phyloP scores from a whole-genome alignment of 2,329 filamentous ascomycete genomes.

The Colletotrichum musae region DNA sequence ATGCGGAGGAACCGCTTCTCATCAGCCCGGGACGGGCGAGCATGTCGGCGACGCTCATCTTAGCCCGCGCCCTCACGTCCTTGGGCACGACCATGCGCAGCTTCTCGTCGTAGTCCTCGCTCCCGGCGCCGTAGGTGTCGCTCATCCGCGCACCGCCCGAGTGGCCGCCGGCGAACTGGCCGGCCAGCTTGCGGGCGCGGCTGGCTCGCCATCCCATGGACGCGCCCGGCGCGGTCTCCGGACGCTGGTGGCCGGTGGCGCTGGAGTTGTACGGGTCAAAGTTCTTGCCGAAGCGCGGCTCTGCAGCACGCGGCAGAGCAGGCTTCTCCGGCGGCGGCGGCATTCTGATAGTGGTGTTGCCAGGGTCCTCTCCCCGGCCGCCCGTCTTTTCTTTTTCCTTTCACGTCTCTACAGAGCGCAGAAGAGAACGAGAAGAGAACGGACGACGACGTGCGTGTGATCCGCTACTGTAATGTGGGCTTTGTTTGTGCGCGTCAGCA shows the following conservation, averaged over 20 bases:
- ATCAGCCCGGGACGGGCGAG: constrained; percentile 62
- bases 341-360: neutral
- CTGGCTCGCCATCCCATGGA: constrained; percentile 78
- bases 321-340: constrained; percentile 28
- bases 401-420: neutral
- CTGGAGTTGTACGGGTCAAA: constrained; percentile 83
- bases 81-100: constrained; percentile 60
- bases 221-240: constrained; percentile 75
- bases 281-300: constrained; percentile 57
- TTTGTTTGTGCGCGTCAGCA: constrained; percentile 18
- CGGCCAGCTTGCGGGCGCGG: constrained; percentile 76
- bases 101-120: constrained; percentile 66
- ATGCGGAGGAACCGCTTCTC: constrained; percentile 45
- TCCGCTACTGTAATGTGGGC: neutral
- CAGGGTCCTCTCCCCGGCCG: neutral
- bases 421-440: neutral
- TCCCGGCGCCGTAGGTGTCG: constrained; percentile 77
- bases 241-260: constrained; percentile 83
- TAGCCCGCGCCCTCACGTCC: constrained; percentile 55
- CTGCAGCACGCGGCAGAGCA: constrained; percentile 51
- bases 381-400: constrained; percentile 4
- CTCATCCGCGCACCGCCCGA: constrained; percentile 72
- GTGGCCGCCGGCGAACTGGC: constrained; percentile 75
- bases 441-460: neutral
- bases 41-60: constrained; percentile 68